phyloP scores from a whole-genome alignment of 495 filamentous ascomycete species.

The Parmelia sp. region DNA sequence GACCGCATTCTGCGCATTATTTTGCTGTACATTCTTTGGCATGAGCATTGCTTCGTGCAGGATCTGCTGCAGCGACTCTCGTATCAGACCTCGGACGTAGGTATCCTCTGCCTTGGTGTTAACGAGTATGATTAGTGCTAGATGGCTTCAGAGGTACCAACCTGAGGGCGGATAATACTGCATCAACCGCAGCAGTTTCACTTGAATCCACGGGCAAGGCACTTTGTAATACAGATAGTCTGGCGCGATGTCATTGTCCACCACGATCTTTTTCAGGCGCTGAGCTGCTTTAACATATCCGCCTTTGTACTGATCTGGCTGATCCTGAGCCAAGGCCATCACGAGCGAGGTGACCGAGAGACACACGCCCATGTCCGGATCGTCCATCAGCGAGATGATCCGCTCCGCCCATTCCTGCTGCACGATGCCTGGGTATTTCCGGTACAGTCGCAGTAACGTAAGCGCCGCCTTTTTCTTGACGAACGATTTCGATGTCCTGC shows the following conservation, averaged over 20 bases:
- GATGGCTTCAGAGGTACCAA: conserved; percentile 37
- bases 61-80: conserved; percentile 84
- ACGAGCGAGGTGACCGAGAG: conserved; percentile 93
- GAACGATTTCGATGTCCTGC: conserved; percentile 89
- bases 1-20: conserved; percentile 97
- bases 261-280: conserved; percentile 77
- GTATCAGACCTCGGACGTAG: conserved; percentile 84
- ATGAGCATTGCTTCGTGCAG: conserved; percentile 85
- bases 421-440: conserved; percentile 87
- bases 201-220: conserved; percentile 97
- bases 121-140: conserved; percentile 10
- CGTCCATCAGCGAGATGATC: conserved; percentile 98
- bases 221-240: conserved; percentile 99
- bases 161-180: conserved; percentile 97
- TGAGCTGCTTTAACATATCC: conserved; percentile 90
- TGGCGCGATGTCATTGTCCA: conserved; percentile 76
- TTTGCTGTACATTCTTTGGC: conserved; percentile 98
- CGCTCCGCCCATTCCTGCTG: conserved; percentile 95
- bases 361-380: conserved; percentile 88
- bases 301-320: conserved; percentile 87
- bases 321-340: conserved; percentile 91
- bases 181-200: conserved; percentile 82
- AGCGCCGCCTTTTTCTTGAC: conserved; percentile 99
- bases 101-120: conserved; percentile 62
- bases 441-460: conserved; percentile 90